phyloP scores from a whole-genome alignment of 2,329 filamentous ascomycete species.

The Aspergillus sp. region DNA sequence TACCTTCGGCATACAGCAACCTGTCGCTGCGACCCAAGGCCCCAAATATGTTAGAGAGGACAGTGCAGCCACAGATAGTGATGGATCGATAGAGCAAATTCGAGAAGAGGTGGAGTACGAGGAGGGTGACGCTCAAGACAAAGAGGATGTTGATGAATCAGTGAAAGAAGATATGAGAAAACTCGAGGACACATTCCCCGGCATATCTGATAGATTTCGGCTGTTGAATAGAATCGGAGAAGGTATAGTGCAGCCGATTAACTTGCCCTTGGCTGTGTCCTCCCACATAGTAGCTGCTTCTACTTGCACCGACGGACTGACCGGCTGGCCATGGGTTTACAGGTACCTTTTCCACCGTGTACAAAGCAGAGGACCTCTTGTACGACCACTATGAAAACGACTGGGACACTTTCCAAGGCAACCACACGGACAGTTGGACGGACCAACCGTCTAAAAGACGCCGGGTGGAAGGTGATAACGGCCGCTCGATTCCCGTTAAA shows the following conservation, averaged over 20 bases:
- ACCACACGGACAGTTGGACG: slow-evolving; percentile 65
- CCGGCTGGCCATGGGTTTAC: background rate
- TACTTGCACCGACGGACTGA: background rate
- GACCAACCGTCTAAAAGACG: slow-evolving; percentile 65
- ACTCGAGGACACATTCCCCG: slow-evolving; percentile 77
- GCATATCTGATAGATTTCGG: slow-evolving; percentile 80
- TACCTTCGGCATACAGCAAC: slow-evolving; percentile 28
- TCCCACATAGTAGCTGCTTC: background rate
- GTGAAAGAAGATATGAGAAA: slow-evolving; percentile 86
- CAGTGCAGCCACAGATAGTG: slow-evolving; percentile 17
- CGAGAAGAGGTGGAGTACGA: slow-evolving; percentile 30
- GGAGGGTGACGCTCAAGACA: slow-evolving; percentile 28
- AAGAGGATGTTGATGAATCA: slow-evolving; percentile 46
- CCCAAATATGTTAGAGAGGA: slow-evolving; percentile 23
- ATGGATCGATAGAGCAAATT: slow-evolving; percentile 14
- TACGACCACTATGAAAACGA: slow-evolving; percentile 82
- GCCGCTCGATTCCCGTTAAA: slow-evolving; percentile 33
- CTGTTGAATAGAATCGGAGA: slow-evolving; percentile 97
- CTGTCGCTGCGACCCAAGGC: slow-evolving; percentile 16
- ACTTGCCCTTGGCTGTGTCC: background rate
- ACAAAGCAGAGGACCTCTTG: slow-evolving; percentile 92
- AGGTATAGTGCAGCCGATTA: slow-evolving; percentile 56
- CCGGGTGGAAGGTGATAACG: slow-evolving; percentile 45
- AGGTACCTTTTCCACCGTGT: slow-evolving; percentile 98
- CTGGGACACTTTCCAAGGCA: slow-evolving; percentile 73